Conservation (phyloP, 306 rosid species). For the Arachis hypogaea region DNA sequence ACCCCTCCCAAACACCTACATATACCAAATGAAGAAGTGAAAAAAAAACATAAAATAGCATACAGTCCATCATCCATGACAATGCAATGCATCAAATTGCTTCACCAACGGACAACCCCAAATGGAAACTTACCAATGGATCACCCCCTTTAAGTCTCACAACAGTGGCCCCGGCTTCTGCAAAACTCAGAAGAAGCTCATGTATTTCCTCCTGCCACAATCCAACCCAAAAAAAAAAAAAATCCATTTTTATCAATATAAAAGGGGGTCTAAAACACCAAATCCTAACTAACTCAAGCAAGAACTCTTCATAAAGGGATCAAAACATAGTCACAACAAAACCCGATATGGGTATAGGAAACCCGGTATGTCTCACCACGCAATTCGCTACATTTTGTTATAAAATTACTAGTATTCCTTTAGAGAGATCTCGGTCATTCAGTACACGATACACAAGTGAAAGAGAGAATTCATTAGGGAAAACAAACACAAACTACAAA, state of each 20-base stretch:
- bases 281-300: background rate
- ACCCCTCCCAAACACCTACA: conserved; percentile 96
- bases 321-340: too few species aligned
- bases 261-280: background rate
- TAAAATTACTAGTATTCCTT: too few species aligned
- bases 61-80: conserved; percentile 19
- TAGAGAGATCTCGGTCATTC: too few species aligned
- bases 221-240: conserved; percentile 2
- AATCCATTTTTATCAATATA: background rate
- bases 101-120: conserved; percentile 20
- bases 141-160: conserved; percentile 99
- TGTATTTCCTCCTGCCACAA: conserved; percentile 89
- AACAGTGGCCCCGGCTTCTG: conserved; percentile 95
- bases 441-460: too few species aligned
- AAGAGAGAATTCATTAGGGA: too few species aligned
- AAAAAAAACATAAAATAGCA: background rate
- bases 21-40: background rate
- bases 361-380: too few species aligned
- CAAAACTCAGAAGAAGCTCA: conserved; percentile 89
- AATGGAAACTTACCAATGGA: conserved; percentile 72
- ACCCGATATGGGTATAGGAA: too few species aligned
- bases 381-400: too few species aligned
- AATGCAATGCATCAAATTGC: background rate
- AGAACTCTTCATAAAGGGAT: too few species aligned
- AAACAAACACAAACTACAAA: too few species aligned